Base-by-base conservation (phyloP, 768 basidiomycete species). In the Podaxis sp. region DNA sequence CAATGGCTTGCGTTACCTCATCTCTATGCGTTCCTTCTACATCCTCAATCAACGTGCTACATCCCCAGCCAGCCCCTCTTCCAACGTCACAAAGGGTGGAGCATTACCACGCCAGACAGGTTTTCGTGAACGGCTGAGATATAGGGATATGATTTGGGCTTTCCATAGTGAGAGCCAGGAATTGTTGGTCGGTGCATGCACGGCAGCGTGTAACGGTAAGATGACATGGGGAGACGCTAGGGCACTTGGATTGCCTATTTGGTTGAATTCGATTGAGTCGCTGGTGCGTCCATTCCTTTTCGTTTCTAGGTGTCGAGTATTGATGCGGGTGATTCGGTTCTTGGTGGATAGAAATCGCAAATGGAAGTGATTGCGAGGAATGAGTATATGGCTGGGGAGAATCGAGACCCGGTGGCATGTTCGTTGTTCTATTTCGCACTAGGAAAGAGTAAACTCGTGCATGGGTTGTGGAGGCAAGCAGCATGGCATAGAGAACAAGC, bases 111-210 rank as follows among this genome's bases (percentile, higher is more conserved):
- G 77, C 39, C 76, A 76, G 65, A 82, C 84, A 44, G 86, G 82
- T 30, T 81, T 85, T 68, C 79, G 93, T 68, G 87, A 89, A 69
- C 84, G 93, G n/a, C 80, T 96, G 52, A 86, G 93, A 22, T 95
- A 91, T 74, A 87, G 97, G 38, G 96, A 99, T 73, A 93, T 98
- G 79, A 82, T 98, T 28, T 99, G 96, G 96, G 96, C 96, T 0
- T 96, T 90, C 72, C 92, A 97, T 68, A 97, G 95, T 70, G 95
- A 97, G 74, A 93, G 88, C 69, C 95, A 99, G 69, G 93, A 91
- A 17, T 73, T 98, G 51, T 74, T 99, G 4, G 73, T 97, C 57
- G 78, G 81, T 28, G 87, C 89, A 3, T 90, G 91, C 2, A 82
- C 82, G 15, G 75, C 82, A 3, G 88, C 90, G 12, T 96, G 93